Evolutionary conservation across 1,284 basidiomycete genomes (phyloP).

Genomic region (Heliocybe sulcata): DNA sequence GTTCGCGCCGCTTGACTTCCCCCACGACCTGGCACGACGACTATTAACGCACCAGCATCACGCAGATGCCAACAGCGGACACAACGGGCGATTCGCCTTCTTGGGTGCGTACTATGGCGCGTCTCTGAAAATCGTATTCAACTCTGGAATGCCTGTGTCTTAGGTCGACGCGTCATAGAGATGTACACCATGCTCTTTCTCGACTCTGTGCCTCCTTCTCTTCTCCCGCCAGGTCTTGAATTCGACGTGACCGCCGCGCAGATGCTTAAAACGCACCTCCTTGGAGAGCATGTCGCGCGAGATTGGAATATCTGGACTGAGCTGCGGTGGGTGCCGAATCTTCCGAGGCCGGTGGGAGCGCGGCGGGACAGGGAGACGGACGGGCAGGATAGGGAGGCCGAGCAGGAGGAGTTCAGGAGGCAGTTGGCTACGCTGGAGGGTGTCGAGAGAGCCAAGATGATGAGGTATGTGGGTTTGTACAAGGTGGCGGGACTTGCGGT

Average conservation of each 20-base stretch:
- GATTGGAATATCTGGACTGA: constrained; percentile 61
- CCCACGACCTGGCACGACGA: constrained; percentile 58
- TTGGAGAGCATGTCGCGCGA: constrained; percentile 68
- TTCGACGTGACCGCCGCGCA: constrained; percentile 46
- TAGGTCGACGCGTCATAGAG: constrained; percentile 69
- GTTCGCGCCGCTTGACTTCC: constrained; percentile 62
- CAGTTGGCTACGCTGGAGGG: background rate
- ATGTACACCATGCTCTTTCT: constrained; percentile 67
- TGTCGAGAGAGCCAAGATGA: background rate
- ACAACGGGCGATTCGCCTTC: constrained; percentile 65
- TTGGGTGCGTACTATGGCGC: constrained; percentile 41
- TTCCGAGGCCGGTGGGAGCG: constrained; percentile 21
- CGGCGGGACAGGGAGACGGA: constrained; percentile 7
- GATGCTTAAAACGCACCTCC: constrained; percentile 55
- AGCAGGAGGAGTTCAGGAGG: background rate
- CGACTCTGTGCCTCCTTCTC: constrained; percentile 44
- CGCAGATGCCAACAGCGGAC: constrained; percentile 50
- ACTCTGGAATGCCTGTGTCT: background rate
- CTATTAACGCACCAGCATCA: constrained; percentile 74
- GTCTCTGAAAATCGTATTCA: background rate
- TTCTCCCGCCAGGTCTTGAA: constrained; percentile 36
- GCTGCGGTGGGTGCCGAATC: constrained; percentile 60
- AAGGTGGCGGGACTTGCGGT: constrained; percentile 74
- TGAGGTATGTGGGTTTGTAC: constrained; percentile 50
- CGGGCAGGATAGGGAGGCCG: background rate